Evolutionary conservation across 441 rosid genomes (phyloP).

Genomic region (Dalechampia spathulata): DNA sequence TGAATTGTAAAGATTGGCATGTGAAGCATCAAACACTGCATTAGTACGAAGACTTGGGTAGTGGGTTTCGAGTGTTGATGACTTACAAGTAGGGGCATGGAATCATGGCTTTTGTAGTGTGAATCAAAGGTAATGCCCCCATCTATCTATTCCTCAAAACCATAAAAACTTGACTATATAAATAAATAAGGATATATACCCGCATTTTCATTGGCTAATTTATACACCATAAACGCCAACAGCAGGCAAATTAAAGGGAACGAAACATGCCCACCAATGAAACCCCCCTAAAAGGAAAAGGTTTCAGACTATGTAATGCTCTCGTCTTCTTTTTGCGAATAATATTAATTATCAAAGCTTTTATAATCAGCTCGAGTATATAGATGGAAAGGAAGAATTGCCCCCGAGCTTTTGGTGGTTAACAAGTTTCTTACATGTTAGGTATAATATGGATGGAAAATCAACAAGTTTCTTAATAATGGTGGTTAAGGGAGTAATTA

Average conservation of each 20-base stretch:
- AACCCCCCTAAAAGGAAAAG: not conserved
- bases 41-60: not conserved
- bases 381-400: too few species aligned
- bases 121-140: slow-evolving; percentile 12
- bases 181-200: not conserved
- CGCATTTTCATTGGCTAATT: not conserved
- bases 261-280: not conserved
- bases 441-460: too few species aligned
- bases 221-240: too few species aligned
- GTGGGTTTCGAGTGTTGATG: slow-evolving; percentile 18
- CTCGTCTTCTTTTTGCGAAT: slow-evolving; percentile 1
- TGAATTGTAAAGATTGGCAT: slow-evolving; percentile 13
- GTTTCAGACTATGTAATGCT: not conserved
- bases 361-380: too few species aligned
- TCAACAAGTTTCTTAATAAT: too few species aligned
- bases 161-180: too few species aligned
- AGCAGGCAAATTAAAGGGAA: not conserved
- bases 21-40: not conserved
- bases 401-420: too few species aligned
- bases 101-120: slow-evolving; percentile 31
- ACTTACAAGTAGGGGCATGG: slow-evolving; percentile 19
- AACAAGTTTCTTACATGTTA: too few species aligned
- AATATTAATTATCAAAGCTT: too few species aligned
- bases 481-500: not conserved
- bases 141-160: too few species aligned